Conservation (phyloP, 2,329 filamentous ascomycete genomes). For the Aspergillus spinulosporus region DNA sequence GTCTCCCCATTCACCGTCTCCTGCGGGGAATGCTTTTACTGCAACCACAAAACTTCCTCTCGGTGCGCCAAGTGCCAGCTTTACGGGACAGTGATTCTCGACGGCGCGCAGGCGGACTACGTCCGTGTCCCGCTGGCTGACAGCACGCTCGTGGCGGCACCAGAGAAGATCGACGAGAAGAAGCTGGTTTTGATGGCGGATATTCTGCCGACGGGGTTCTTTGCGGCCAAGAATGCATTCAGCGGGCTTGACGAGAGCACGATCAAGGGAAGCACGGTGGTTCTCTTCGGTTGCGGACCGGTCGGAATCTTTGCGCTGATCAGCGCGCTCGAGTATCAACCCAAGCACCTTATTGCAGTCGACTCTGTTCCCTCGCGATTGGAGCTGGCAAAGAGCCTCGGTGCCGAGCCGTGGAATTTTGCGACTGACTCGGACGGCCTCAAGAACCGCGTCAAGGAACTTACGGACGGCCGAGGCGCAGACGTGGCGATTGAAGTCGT, state of each 20-base stretch:
- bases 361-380: conserved; percentile 74
- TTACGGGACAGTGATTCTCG: conserved; percentile 67
- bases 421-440: conserved; percentile 63
- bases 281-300: conserved; percentile 22
- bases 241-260: background rate
- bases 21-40: conserved; percentile 80
- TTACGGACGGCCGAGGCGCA: conserved; percentile 75
- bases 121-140: conserved; percentile 78
- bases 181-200: conserved; percentile 84
- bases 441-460: conserved; percentile 59
- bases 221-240: conserved; percentile 22
- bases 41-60: conserved; percentile 69
- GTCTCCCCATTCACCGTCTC: conserved; percentile 80
- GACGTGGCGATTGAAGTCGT: conserved; percentile 81
- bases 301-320: conserved; percentile 39
- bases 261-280: conserved; percentile 18
- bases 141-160: conserved; percentile 70
- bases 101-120: conserved; percentile 79
- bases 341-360: conserved; percentile 72
- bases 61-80: conserved; percentile 68
- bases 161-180: conserved; percentile 67
- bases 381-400: conserved; percentile 67
- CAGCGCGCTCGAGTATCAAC: conserved; percentile 68
- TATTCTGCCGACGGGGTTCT: conserved; percentile 59
- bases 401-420: conserved; percentile 81